phyloP scores from a whole-genome alignment of 495 filamentous ascomycete genomes.

The Usnea hakonensis region DNA sequence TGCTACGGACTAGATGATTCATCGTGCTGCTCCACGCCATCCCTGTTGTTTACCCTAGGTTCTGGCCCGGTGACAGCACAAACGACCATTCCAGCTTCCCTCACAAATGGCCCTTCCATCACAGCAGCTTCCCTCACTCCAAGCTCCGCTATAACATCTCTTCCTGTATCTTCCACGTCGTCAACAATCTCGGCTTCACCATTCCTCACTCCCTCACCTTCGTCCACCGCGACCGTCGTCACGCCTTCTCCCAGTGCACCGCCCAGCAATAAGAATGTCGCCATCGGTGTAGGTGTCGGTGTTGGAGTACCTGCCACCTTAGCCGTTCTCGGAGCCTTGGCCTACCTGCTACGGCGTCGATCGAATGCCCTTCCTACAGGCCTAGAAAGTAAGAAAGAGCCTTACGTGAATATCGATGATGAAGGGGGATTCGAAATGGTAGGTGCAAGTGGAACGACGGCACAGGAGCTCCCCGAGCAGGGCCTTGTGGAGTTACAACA shows the following conservation, averaged over 20 bases:
- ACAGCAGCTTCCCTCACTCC: background rate
- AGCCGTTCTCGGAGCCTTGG: background rate
- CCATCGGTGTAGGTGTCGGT: background rate
- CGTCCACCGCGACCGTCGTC: background rate
- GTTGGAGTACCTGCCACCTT: background rate
- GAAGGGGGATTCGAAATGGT: too few species aligned
- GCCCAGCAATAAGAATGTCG: background rate
- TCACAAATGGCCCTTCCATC: background rate
- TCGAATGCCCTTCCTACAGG: too few species aligned
- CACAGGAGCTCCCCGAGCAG: too few species aligned
- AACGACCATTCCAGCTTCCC: background rate
- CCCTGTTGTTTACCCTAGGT: slow-evolving; percentile 1
- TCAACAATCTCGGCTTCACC: background rate
- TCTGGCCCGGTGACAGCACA: background rate
- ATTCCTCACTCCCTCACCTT: background rate
- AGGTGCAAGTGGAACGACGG: too few species aligned
- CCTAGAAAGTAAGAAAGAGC: background rate
- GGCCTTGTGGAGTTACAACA: too few species aligned
- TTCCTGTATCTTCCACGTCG: background rate
- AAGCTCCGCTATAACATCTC: background rate
- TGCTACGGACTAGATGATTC: background rate
- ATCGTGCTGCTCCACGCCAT: background rate
- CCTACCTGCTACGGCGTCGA: background rate
- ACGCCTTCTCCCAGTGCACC: too few species aligned
- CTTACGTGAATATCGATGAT: background rate